Conservation (phyloP, 225 moss, liverwort and hornwort species). For the Bryum argenteum region DNA sequence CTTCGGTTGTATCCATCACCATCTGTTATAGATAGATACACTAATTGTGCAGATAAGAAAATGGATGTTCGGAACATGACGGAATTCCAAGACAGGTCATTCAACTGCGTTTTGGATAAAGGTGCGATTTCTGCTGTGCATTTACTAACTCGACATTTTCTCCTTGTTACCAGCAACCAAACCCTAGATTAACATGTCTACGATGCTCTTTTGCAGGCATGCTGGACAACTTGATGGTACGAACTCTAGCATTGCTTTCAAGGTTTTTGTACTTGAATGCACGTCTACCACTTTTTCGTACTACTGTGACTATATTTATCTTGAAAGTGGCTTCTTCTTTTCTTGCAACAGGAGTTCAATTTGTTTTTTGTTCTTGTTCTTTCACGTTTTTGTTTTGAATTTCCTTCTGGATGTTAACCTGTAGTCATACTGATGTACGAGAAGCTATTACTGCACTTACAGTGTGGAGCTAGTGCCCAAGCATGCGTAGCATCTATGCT, state of each 20-base stretch:
- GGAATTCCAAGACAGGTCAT: slow-evolving; percentile 56
- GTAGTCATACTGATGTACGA: neutral
- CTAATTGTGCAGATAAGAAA: slow-evolving; percentile 31
- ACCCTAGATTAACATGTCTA: neutral
- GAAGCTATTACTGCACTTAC: slow-evolving; percentile 19
- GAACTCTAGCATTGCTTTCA: neutral
- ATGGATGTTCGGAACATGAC: slow-evolving; percentile 81
- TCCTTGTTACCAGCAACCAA: neutral
- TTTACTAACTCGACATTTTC: neutral
- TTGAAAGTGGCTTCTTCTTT: too few relatives aligned
- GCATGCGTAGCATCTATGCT: slow-evolving; percentile 67
- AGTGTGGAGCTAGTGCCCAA: slow-evolving; percentile 76
- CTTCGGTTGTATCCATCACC: too few relatives aligned
- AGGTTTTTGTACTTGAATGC: too few relatives aligned
- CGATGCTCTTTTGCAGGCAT: slow-evolving; percentile 45
- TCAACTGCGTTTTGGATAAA: slow-evolving; percentile 68
- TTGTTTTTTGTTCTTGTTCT: too few relatives aligned
- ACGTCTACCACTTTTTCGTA: too few relatives aligned
- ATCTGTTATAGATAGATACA: neutral
- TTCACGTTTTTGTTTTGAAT: too few relatives aligned
- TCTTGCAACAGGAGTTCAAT: too few relatives aligned
- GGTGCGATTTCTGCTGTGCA: slow-evolving; percentile 35
- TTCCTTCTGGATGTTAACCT: too few relatives aligned
- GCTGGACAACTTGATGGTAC: slow-evolving; percentile 65
- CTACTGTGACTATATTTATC: too few relatives aligned